Evolutionary conservation across 1,139 yeast species (phyloP), one percentile per base, ranked within the genome.

Genomic region (Trichomonascaceae sp.): DNA sequence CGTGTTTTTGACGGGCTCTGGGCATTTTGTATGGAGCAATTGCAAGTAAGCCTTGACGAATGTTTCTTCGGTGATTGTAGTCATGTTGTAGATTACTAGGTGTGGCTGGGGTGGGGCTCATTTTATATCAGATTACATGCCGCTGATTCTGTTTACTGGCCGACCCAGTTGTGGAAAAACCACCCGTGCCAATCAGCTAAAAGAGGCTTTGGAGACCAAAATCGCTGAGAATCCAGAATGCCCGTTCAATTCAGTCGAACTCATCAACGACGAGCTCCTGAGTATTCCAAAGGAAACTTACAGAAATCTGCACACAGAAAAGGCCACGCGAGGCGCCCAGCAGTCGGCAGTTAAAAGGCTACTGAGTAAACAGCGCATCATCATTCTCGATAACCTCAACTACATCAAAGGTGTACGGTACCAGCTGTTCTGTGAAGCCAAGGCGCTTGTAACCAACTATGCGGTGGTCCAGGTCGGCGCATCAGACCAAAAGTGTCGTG

Each of bases 341-440:
- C 76, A 85, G 60, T 73, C 93, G 0, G 93, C 93, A 0, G 93
- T 89, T 11, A 84, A 84, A 49, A 65, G 96, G 44, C 84, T 79
- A 43, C 59, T 92, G 5, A 65, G 79, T 3, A 67, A 76, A 30
- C 64, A 68, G 18, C 76, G 71, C 20, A 67, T 89, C 30, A 96
- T 89, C 1, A 74, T 89, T 15, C 65, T 89, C 37, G 98, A 89
- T 56, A 71, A 92, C 2, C 62, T 85, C 51, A 77, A 85, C 16
- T 92, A 92, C 52, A 92, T 92, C 50, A 92, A 89, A 52, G 99
- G 99, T 0, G 85, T 85, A 52, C 65, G 98, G 40, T 89, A 92
- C 56, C 99, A 89, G 56, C 64, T 89, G 37, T 85, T 74, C 55
- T 85, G 97, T 56, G 98, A 89, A 53, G 89, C 94, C 27, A 87